phyloP scores from a whole-genome alignment of 352 stramenopile species.

The Globisporangium viniferum region DNA sequence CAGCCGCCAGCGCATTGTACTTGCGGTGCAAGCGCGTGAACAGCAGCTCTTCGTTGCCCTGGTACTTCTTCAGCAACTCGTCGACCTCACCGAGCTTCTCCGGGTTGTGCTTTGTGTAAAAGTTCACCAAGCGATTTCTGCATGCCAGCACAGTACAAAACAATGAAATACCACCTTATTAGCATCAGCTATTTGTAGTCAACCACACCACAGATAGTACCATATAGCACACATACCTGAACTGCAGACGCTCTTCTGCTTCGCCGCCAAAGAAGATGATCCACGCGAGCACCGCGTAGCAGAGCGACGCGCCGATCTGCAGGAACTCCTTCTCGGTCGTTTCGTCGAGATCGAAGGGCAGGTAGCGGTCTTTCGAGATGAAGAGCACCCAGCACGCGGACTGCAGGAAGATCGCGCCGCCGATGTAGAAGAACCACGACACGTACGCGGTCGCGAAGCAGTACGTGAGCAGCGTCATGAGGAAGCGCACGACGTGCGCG shows the following conservation, averaged over 20 bases:
- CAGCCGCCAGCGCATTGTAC: slow-evolving; percentile 63
- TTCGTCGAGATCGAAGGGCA: slow-evolving; percentile 28
- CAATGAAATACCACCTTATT: slow-evolving; percentile 1
- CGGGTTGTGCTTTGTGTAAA: slow-evolving; percentile 78
- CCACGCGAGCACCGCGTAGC: slow-evolving; percentile 43
- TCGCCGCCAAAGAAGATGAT: slow-evolving; percentile 50
- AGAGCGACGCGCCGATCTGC: slow-evolving; percentile 30
- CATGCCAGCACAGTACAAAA: neutral
- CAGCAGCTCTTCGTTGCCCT: slow-evolving; percentile 74
- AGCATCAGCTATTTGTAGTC: neutral
- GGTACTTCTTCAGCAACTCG: slow-evolving; percentile 67
- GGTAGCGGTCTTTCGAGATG: slow-evolving; percentile 38
- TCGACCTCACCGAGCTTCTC: slow-evolving; percentile 61
- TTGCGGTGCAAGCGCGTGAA: slow-evolving; percentile 76
- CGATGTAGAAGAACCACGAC: slow-evolving; percentile 39
- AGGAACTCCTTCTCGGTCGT: slow-evolving; percentile 47
- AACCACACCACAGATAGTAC: neutral
- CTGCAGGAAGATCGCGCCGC: slow-evolving; percentile 51
- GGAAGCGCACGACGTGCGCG: slow-evolving; percentile 46
- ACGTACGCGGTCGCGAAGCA: slow-evolving; percentile 33
- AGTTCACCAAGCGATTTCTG: slow-evolving; percentile 41
- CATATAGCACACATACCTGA: slow-evolving; percentile 32
- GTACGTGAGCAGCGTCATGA: slow-evolving; percentile 60
- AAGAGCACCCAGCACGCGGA: slow-evolving; percentile 48
- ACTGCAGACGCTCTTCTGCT: slow-evolving; percentile 32